phyloP scores from a whole-genome alignment of 1,284 basidiomycete species.

The Butyriboletus appendiculatus region DNA sequence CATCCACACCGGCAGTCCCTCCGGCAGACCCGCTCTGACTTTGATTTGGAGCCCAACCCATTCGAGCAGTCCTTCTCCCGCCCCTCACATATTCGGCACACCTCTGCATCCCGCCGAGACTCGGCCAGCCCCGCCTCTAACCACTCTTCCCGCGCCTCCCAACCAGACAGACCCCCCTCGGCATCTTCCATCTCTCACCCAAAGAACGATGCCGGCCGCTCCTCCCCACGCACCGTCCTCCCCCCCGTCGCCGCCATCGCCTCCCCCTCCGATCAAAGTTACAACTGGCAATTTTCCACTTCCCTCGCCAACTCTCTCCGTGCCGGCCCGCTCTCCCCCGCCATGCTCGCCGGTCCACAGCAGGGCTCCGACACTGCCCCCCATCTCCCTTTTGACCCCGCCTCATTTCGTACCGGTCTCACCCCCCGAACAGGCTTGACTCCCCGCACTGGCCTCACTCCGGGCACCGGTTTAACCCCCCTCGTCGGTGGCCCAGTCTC shows the following conservation, averaged over 20 bases:
- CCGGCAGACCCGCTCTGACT: slow-evolving; percentile 59
- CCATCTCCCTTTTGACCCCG: slow-evolving; percentile 68
- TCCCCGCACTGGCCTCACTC: slow-evolving; percentile 82
- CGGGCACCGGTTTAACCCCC: slow-evolving; percentile 81
- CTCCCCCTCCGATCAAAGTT: slow-evolving; percentile 77
- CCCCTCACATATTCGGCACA: slow-evolving; percentile 52
- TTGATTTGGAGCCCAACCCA: slow-evolving; percentile 92
- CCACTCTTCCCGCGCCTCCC: slow-evolving; percentile 38
- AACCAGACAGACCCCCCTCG: slow-evolving; percentile 42
- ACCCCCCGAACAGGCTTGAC: slow-evolving; percentile 76
- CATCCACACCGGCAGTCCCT: slow-evolving; percentile 24
- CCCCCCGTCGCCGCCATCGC: slow-evolving; percentile 87
- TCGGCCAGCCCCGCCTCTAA: slow-evolving; percentile 42
- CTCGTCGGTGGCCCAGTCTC: slow-evolving; percentile 73
- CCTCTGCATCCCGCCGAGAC: slow-evolving; percentile 40
- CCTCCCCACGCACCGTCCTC: slow-evolving; percentile 63
- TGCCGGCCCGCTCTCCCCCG: slow-evolving; percentile 89
- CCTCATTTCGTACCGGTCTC: slow-evolving; percentile 81
- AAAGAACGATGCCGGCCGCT: slow-evolving; percentile 36
- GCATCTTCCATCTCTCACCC: slow-evolving; percentile 34
- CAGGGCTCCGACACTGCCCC: slow-evolving; percentile 34
- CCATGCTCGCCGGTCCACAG: slow-evolving; percentile 92
- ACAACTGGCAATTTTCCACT: slow-evolving; percentile 70
- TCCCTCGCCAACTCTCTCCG: slow-evolving; percentile 77
- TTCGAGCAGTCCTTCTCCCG: slow-evolving; percentile 91